Evolutionary conservation across 768 basidiomycete species (phyloP), one percentile per base, ranked within the genome.

Genomic region (Boletus sp.): DNA sequence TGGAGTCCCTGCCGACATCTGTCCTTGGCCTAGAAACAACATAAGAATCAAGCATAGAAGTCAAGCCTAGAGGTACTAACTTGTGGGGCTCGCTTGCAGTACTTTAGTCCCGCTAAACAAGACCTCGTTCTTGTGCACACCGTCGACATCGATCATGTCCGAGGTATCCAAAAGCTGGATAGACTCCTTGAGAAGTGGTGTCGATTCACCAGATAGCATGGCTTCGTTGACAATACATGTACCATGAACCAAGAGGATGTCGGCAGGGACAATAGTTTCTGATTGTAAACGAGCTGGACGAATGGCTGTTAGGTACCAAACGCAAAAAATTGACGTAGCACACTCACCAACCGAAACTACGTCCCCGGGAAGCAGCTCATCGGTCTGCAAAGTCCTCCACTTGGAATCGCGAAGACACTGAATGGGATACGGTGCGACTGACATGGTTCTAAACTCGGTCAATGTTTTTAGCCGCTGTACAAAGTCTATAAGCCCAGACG

Each of bases 201-300:
- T 99, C 0, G 94, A 97, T 76, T 99, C 97, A 50, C 97, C 97
- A 1, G 94, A 97, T 3, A 99, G 78, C 97, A 99, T 98, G 29
- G 97, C 97, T 72, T 99, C 97, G 71, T 99, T 99, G 61, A 98
- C 95, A 65, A 99, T 98, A 60, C 89, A 90, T 1, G 93, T 91
- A 10, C 97, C 97, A 55, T 87, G 84, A 12, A 98, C 73, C n/a
- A 99, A 81, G 17, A 99, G 83, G 37, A 99, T 83, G 67, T 99
- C 96, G 10, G 94, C 95, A 2, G 96, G 94, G 15, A 97, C 85
- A 39, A 86, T 86, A 0, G 94, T 94, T 71, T 98, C 97, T 14
- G 83, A 78, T 60, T 83, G 82, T 42, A 83, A 79, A 47, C 86
- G 86, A 37, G 82, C 89, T 89, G 55, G 4, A 47, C 11, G 20